A percentile compares a stretch with the other conserved stretches of the same genome.
phyloP scores from a whole-genome alignment of 257 asterid genomes.

The Coffea canephora region DNA sequence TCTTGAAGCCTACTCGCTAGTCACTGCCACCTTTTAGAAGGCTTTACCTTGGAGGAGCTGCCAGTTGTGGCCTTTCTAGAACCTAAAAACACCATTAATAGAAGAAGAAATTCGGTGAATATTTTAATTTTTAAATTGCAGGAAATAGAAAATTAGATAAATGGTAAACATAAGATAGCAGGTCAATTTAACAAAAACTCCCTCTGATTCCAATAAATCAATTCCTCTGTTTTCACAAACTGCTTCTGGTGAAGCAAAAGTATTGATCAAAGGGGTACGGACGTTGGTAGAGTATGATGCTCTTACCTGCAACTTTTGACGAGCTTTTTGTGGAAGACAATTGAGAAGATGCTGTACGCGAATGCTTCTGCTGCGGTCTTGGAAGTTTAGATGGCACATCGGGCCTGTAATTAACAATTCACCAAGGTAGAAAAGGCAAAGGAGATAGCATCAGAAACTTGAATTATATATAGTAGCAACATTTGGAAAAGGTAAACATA shows the following conservation, averaged over 20 bases:
- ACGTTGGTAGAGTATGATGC: constrained; percentile 5
- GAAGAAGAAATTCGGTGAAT: constrained; percentile 1
- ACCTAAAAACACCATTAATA: constrained; percentile 42
- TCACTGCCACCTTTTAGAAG: constrained; percentile 55
- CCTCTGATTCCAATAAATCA: background rate
- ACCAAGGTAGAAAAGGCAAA: background rate
- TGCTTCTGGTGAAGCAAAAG: constrained; percentile 1
- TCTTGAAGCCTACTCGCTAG: constrained; percentile 25
- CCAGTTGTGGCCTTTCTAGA: constrained; percentile 39
- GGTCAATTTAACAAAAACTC: background rate
- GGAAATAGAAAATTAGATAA: background rate
- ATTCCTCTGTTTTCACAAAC: background rate
- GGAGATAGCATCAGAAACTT: background rate
- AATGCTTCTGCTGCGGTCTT: constrained; percentile 54
- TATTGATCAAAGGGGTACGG: background rate
- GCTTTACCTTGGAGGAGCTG: constrained; percentile 48
- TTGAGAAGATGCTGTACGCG: constrained; percentile 48
- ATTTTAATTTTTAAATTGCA: background rate
- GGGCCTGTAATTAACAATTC: constrained; percentile 42
- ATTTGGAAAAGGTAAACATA: background rate
- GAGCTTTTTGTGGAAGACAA: constrained; percentile 51
- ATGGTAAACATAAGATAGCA: background rate
- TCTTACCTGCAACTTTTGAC: constrained; percentile 60
- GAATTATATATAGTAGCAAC: background rate
- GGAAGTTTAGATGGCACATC: constrained; percentile 48